These are phyloP conservation scores for Aspergillus glaucus DNA, from an alignment of 2,329 filamentous ascomycete species.

Conservation along the genomic window DNA sequence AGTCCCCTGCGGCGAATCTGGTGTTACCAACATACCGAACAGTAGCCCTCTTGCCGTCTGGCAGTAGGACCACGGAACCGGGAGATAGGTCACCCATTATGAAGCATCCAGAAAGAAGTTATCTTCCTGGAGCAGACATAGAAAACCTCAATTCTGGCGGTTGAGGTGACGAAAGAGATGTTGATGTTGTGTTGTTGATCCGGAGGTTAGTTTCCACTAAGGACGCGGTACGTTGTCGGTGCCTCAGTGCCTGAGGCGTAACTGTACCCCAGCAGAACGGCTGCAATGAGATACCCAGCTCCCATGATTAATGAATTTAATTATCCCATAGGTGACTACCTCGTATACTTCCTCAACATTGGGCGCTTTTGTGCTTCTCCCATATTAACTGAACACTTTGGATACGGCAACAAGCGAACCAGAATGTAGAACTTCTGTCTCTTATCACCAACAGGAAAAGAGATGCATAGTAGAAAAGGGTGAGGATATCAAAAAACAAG, in stretches of 20 bases:
- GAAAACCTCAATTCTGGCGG: background rate
- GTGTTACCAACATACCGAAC: constrained; percentile 79
- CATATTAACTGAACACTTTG: background rate
- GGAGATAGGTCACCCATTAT: constrained; percentile 33
- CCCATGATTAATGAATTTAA: too few relatives aligned
- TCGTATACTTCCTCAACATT: too few relatives aligned
- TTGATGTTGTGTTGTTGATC: constrained; percentile 12
- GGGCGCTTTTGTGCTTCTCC: too few relatives aligned
- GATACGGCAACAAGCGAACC: background rate
- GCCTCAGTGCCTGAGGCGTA: background rate
- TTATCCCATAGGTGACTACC: too few relatives aligned
- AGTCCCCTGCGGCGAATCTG: constrained; percentile 72
- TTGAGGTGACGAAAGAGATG: constrained; percentile 1
- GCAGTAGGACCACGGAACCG: constrained; percentile 73
- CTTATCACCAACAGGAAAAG: too few relatives aligned
- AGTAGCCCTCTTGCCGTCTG: constrained; percentile 67
- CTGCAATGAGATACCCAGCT: too few relatives aligned
- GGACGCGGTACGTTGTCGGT: background rate
- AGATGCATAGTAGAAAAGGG: too few relatives aligned
- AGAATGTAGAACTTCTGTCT: too few relatives aligned
- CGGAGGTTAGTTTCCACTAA: background rate
- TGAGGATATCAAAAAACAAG: too few relatives aligned
- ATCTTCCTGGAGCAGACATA: background rate
- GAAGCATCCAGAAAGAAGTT: constrained; percentile 7
- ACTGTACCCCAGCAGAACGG: background rate